Evolutionary conservation across 192 early-diverging fungal species (phyloP).

Genomic region (Coemansia sp.): DNA sequence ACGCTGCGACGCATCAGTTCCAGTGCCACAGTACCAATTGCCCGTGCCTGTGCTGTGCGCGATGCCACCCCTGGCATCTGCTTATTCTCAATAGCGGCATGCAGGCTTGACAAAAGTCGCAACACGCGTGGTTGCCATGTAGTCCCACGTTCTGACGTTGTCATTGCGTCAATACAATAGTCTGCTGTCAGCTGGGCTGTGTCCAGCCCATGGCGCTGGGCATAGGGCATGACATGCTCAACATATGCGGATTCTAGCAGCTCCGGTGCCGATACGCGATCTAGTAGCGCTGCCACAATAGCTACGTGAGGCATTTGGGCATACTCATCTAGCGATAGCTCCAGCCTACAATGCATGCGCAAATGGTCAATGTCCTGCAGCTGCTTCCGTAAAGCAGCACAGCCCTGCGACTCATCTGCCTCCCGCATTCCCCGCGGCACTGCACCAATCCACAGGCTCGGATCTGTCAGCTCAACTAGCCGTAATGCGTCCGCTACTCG

Average conservation of each 20-base stretch:
- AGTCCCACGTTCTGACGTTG: conserved; percentile 19
- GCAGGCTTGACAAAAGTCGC: conserved; percentile 49
- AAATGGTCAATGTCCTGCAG: conserved; percentile 59
- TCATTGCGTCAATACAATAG: conserved; percentile 62
- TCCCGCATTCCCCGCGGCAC: conserved; percentile 8
- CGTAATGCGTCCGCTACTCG: conserved; percentile 49
- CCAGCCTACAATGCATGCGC: conserved; percentile 52
- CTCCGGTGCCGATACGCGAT: conserved; percentile 61
- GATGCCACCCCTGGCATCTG: not conserved
- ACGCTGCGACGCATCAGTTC: conserved; percentile 63
- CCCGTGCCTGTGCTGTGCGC: conserved; percentile 3
- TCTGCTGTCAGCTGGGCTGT: conserved; percentile 53
- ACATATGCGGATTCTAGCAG: conserved; percentile 54
- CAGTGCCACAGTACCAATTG: conserved; percentile 41
- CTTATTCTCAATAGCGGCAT: conserved; percentile 7
- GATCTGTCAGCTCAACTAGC: conserved; percentile 50
- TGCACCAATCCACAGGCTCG: conserved; percentile 8
- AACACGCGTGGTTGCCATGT: conserved; percentile 63
- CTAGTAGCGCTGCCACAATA: conserved; percentile 59
- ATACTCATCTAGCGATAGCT: conserved; percentile 55
- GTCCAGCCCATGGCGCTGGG: conserved; percentile 53
- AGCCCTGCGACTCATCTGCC: conserved; percentile 12
- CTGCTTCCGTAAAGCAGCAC: conserved; percentile 43
- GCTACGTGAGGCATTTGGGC: conserved; percentile 43
- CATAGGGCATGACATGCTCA: conserved; percentile 60